Conservation (phyloP, 805 yeast species). For the Blastobotrys chiropterorum region DNA sequence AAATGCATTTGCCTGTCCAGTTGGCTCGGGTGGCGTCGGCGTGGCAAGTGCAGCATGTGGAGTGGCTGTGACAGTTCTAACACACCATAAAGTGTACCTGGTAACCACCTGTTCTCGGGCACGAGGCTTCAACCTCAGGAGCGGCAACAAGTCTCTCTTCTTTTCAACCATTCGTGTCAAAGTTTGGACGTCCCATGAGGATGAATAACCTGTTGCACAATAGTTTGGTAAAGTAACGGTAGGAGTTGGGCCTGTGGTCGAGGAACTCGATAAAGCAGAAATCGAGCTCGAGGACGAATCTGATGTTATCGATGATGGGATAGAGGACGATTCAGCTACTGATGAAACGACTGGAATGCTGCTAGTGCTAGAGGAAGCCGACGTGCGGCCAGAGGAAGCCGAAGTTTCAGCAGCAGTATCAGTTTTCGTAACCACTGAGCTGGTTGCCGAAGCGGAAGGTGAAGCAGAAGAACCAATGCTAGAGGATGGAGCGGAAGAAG, state of each 20-base stretch:
- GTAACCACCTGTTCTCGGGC: background rate
- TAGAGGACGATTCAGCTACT: background rate
- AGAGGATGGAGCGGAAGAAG: background rate
- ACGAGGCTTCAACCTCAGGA: background rate
- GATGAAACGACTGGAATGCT: background rate
- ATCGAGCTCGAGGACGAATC: background rate
- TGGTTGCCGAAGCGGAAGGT: background rate
- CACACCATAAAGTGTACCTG: background rate
- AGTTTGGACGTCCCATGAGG: background rate
- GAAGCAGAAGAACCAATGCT: background rate
- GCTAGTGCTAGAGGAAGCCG: background rate
- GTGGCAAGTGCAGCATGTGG: background rate
- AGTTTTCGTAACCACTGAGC: background rate
- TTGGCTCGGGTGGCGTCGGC: background rate
- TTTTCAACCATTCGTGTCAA: background rate
- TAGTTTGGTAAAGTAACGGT: background rate
- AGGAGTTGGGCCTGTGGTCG: background rate
- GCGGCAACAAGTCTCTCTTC: background rate
- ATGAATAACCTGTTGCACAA: background rate
- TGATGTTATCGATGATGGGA: background rate
- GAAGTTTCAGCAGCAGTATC: background rate
- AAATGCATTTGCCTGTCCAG: background rate
- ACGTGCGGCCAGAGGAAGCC: background rate
- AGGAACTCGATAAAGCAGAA: background rate
- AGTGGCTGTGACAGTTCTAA: background rate